Base-by-base conservation (phyloP, 1,284 basidiomycete species). In the Vanrija pseudolonga region DNA sequence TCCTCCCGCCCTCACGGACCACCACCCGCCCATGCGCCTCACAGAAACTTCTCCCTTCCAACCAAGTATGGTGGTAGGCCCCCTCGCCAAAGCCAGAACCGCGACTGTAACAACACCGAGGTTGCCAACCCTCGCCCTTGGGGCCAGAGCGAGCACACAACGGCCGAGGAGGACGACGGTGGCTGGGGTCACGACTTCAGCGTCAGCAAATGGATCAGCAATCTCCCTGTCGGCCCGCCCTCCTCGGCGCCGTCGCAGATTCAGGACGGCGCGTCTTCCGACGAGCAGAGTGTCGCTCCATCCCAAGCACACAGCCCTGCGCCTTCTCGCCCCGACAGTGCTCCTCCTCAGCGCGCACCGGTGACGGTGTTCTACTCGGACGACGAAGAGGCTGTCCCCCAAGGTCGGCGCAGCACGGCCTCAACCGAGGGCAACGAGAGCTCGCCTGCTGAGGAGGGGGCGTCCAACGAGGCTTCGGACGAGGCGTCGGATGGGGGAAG, bases 351-450 rank as follows among this genome's bases (percentile, higher is more conserved):
- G 36, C 32, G 12, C 14, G 12, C 36, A 53, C 32, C 15, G 50
- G 6, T 28, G 19, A 55, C 49, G 2, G 26, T 57, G 6, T 58
- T 40, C 41, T 61, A 63, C 38, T 61, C 63, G 2, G 54, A 55
- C 4, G 56, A 58, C 3, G 51, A 54, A 4, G 41, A 51, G 8
- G 43, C 36, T 4, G 44, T 38, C 24, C 32, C 32, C 32, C 32
- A 12, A 2, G 32, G 12, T 12, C 32, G 12, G 11, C 32, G 11
- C 1, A 32, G 14, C 32, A 4, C 32, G 32, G 4, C 14, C 4
- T 32, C 32, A 12, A 32, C 32, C 12, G 12, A 32, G 32, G 32
- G 32, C 2, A 12, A 32, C 11, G 32, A 32, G 32, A 32, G 32
- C 11, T 32, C 32, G 14, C 32, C 32, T 32, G 18, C 39, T 8